Percentiles rank a stretch among this genome's conserved stretches.
phyloP scores from a whole-genome alignment of 2,329 filamentous ascomycete genomes.

The Graphilbum fragrans region DNA sequence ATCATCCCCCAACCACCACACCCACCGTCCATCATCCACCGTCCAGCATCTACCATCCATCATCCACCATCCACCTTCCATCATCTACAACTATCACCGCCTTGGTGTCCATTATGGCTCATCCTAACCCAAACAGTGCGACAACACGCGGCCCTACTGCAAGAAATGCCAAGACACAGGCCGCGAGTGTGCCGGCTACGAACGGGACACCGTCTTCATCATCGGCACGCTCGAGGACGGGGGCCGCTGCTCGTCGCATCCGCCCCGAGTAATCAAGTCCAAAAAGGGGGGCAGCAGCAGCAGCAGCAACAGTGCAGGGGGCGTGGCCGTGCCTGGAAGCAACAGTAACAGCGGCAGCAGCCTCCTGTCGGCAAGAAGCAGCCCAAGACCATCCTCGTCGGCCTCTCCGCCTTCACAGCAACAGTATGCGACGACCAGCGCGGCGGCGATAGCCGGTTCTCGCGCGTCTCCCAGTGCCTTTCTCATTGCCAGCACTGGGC shows the following conservation, averaged over 20 bases:
- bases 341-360: neutral
- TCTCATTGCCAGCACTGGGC: too few relatives aligned
- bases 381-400: neutral
- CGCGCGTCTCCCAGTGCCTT: too few relatives aligned
- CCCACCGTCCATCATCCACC: too few relatives aligned
- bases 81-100: neutral
- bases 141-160: slow-evolving; percentile 48
- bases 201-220: slow-evolving; percentile 51
- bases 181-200: slow-evolving; percentile 48
- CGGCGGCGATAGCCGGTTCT: too few relatives aligned
- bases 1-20: too few relatives aligned
- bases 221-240: slow-evolving; percentile 42
- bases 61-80: neutral
- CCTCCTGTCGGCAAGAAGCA: neutral
- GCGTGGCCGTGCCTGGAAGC: slow-evolving; percentile 8
- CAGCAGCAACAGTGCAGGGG: neutral
- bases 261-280: slow-evolving; percentile 31
- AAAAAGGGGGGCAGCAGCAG: slow-evolving; percentile 15
- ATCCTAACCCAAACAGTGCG: slow-evolving; percentile 33
- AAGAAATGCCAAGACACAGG: slow-evolving; percentile 47
- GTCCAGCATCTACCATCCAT: neutral
- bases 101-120: too few relatives aligned
- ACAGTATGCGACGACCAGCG: neutral
- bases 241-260: slow-evolving; percentile 45
- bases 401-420: neutral